phyloP scores from a whole-genome alignment of 306 rosid genomes.

The Quercus robur region DNA sequence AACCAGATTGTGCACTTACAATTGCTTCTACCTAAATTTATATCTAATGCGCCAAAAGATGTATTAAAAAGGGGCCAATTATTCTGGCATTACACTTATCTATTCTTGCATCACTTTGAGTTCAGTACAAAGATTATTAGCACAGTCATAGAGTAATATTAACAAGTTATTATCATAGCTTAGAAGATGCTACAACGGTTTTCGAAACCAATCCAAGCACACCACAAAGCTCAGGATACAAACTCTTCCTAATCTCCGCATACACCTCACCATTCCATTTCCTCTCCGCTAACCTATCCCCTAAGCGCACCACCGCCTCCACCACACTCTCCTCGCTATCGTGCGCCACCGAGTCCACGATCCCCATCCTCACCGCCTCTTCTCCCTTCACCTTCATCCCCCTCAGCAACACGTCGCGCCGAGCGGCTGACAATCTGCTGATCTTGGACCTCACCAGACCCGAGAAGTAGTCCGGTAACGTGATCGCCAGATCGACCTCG shows the following conservation, averaged over 20 bases:
- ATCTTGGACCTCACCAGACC: constrained; percentile 10
- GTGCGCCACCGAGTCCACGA: no score
- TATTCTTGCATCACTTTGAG: no score
- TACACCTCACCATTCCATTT: constrained; percentile 29
- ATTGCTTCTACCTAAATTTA: no score
- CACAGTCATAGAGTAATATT: not conserved
- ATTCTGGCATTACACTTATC: no score
- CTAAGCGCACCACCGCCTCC: constrained; percentile 25
- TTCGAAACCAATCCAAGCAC: constrained; percentile 8
- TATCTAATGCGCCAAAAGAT: no score
- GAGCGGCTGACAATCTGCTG: not conserved
- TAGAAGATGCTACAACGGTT: not conserved
- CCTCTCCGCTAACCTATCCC: constrained; percentile 26
- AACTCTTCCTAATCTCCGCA: constrained; percentile 32
- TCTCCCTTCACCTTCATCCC: constrained; percentile 34
- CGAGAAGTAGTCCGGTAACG: accelerated
- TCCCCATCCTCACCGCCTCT: constrained; percentile 7
- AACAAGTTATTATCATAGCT: not conserved
- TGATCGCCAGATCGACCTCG: accelerated
- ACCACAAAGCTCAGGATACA: constrained; percentile 24
- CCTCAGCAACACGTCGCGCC: constrained; percentile 25
- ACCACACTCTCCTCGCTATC: constrained; percentile 5
- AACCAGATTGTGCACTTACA: not conserved
- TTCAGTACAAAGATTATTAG: no score
- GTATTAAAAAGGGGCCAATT: no score